Conservation (phyloP, 75 land plant genomes). For the Sequoiadendron giganteum region DNA sequence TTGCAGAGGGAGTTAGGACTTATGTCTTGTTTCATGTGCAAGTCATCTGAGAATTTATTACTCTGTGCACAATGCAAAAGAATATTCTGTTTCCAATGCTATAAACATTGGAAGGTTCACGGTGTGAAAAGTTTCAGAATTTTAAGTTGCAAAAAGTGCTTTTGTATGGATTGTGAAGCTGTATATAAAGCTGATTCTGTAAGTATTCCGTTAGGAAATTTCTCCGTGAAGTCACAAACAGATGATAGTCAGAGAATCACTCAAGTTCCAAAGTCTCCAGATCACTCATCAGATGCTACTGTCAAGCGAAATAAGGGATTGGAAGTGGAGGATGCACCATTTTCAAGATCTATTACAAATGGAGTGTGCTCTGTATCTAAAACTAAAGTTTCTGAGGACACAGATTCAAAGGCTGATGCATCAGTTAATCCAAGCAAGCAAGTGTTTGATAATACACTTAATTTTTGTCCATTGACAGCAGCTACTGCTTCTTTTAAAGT, state of each 20-base stretch:
- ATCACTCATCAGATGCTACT: not conserved
- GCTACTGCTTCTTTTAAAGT: not conserved
- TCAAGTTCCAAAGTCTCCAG: not conserved
- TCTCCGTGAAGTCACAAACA: not conserved
- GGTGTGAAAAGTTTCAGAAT: slow-evolving; percentile 11
- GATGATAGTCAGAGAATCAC: not conserved
- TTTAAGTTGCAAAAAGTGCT: slow-evolving; percentile 3
- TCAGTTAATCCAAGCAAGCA: not conserved
- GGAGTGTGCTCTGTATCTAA: not conserved
- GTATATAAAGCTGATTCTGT: not conserved
- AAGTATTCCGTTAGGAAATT: not conserved
- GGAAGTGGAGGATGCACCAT: not conserved
- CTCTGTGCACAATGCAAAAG: slow-evolving; percentile 7
- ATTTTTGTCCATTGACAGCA: not conserved
- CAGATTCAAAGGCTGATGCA: not conserved
- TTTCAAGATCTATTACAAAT: not conserved
- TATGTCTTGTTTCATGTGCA: slow-evolving; percentile 8
- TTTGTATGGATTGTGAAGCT: slow-evolving; percentile 11
- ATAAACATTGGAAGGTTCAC: slow-evolving; percentile 6
- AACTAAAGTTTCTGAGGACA: not conserved
- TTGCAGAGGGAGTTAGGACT: slow-evolving; percentile 9
- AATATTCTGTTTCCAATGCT: slow-evolving; percentile 9
- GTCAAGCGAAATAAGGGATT: not conserved
- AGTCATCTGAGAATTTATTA: slow-evolving; percentile 5
- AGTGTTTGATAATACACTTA: not conserved